Evolutionary conservation across 176 grass and related monocot species (phyloP), one percentile per base, ranked within the genome.

Genomic region (Chrysopogon serrulatus): DNA sequence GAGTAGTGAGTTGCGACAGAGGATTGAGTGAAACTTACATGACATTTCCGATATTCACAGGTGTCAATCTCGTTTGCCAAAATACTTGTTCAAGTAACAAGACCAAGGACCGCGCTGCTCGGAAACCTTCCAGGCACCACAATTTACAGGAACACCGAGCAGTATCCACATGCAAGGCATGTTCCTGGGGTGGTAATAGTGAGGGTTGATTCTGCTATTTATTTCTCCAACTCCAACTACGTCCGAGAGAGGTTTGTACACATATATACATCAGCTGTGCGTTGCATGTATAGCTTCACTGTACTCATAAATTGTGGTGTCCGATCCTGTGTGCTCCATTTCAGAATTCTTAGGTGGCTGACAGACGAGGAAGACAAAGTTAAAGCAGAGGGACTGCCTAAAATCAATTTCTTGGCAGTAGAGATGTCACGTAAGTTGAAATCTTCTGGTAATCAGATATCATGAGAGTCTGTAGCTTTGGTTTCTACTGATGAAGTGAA

Each of bases 191-290:
- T 94, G 60, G 59, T 99, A 45, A 86, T 91, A 66, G 89, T 94
- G 61, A 90, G 96, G 72, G 83, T 99, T 53, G 93, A 99, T 87
- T 99, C 96, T 77, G 89, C 96, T 62, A 92, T 99, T 60, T 99
- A 99, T 71, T 99, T 98, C 73, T 87, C 96, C 80, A 99, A 99
- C 69, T 99, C 96, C 12, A 99, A 96, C 56, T 99, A 99, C 85
- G 86, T 99, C 70, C 82, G 80, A 32, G 96, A 99, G 86, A 90
- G 96, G 96, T n/a, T n/a, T n/a, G n/a, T 95, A 92, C 23, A 26
- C 57, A 33, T 45, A 23, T 51, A 67, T 41, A 4, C n/a, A 60
- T 28, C 19, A 54, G 49, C 0, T 3, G 1, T 28, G 21, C 24
- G 10, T 26, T 69, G 26, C n/a, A 14, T 67, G 3, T 59, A 31